phyloP scores from a whole-genome alignment of 2,329 filamentous ascomycete genomes.

The Raffaelea deltoideospora region DNA sequence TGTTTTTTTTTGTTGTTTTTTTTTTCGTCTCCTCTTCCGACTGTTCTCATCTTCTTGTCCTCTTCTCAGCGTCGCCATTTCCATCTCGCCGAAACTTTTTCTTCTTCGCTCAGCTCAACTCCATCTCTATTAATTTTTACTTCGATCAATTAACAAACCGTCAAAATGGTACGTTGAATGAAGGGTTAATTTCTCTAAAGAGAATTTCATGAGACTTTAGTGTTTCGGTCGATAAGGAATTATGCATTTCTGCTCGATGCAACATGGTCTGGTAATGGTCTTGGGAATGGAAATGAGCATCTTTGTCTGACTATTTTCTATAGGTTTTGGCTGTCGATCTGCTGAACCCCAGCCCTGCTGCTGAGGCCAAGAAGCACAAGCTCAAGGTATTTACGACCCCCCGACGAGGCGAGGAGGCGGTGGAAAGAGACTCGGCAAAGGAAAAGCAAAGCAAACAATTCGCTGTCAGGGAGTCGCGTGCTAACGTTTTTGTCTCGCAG shows the following conservation, averaged over 20 bases:
- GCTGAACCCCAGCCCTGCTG: slow-evolving; percentile 93
- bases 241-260: too few relatives aligned
- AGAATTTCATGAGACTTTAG: too few relatives aligned
- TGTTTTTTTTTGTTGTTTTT: slow-evolving; percentile 6
- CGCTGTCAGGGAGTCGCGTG: too few relatives aligned
- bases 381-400: slow-evolving; percentile 93
- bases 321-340: slow-evolving; percentile 99
- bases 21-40: slow-evolving; percentile 17
- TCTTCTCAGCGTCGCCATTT: too few relatives aligned
- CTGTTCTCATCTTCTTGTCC: slow-evolving; percentile 1
- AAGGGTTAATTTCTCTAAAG: too few relatives aligned
- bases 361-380: slow-evolving; percentile 99
- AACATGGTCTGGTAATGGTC: too few relatives aligned
- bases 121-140: slow-evolving; percentile 24
- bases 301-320: too few relatives aligned
- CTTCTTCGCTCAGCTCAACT: slow-evolving; percentile 20
- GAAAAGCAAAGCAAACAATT: too few relatives aligned
- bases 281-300: too few relatives aligned
- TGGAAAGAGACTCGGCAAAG: not conserved
- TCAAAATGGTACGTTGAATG: slow-evolving; percentile 52
- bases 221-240: too few relatives aligned
- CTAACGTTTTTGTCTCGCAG: slow-evolving; percentile 34
- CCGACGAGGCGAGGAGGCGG: too few relatives aligned
- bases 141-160: slow-evolving; percentile 36
- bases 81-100: too few relatives aligned